A percentile compares a stretch with the other conserved stretches of the same genome.
Evolutionary conservation across 345 rosid genomes (phyloP).

Genomic region (Sonneratia caseolaris): DNA sequence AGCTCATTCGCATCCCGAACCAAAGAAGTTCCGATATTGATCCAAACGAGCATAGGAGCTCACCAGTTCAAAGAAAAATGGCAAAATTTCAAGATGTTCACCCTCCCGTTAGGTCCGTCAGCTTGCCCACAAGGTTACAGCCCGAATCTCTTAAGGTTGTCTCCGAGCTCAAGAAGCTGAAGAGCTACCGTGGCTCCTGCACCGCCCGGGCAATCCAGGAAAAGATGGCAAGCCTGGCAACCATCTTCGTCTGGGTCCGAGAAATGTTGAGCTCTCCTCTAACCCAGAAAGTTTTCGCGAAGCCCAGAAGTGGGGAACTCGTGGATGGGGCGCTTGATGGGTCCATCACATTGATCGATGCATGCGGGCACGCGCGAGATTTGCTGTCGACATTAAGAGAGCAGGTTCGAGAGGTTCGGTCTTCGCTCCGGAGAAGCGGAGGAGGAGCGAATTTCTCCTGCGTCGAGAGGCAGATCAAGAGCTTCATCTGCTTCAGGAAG

Average conservation of each 20-base stretch:
- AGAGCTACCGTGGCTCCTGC: neutral
- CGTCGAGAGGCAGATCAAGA: conserved; percentile 25
- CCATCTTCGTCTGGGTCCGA: conserved; percentile 23
- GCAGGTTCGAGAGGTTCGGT: conserved; percentile 28
- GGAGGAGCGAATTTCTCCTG: conserved; percentile 16
- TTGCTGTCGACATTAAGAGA: conserved; percentile 30
- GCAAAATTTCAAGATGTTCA: conserved; percentile 16
- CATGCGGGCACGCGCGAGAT: conserved; percentile 27
- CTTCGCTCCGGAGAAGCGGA: conserved; percentile 34
- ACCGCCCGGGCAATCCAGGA: conserved; percentile 15
- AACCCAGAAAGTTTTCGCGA: conserved; percentile 21
- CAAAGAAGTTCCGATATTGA: neutral
- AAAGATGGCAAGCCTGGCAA: conserved; percentile 26
- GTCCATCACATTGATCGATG: conserved; percentile 32
- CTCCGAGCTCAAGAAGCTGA: conserved; percentile 19
- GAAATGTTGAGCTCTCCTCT: conserved; percentile 25
- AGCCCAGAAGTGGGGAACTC: conserved; percentile 9
- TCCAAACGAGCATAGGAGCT: neutral
- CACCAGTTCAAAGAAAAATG: conserved; percentile 3
- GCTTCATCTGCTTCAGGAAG: conserved; percentile 49
- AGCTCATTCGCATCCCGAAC: neutral
- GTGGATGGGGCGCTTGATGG: conserved; percentile 32
- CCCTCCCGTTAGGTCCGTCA: conserved; percentile 30
- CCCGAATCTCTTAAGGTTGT: conserved; percentile 19
- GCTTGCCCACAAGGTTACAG: conserved; percentile 36